Evolutionary conservation across 176 grass and related monocot genomes (phyloP).

Genomic region (Carex parvula): DNA sequence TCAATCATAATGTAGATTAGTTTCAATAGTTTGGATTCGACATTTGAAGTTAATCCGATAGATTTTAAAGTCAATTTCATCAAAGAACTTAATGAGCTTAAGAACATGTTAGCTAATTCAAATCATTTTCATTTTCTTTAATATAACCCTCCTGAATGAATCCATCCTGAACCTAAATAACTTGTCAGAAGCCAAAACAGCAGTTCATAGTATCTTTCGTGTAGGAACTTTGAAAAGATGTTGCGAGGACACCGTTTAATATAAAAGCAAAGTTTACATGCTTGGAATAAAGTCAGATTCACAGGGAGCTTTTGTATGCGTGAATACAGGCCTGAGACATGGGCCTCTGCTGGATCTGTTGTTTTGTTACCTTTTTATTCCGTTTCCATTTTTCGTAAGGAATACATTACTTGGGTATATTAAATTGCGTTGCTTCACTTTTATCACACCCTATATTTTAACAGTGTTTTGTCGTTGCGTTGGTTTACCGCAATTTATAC

Average conservation of each 20-base stretch:
- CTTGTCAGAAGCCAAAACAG: background rate
- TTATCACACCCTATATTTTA: background rate
- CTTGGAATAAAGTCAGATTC: background rate
- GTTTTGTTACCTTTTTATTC: background rate
- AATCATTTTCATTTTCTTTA: no score
- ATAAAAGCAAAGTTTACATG: background rate
- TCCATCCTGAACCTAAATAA: background rate
- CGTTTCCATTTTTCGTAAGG: background rate
- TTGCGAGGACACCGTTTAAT: no score
- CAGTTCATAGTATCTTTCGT: background rate
- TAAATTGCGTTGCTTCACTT: conserved; percentile 6
- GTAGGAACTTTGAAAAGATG: background rate
- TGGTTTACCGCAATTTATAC: background rate
- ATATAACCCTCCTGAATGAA: background rate
- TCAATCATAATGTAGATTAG: no score
- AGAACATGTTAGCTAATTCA: no score
- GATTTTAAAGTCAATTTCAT: no score
- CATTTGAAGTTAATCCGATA: no score
- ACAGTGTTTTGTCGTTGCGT: background rate
- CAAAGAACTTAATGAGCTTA: no score
- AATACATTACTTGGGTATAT: background rate
- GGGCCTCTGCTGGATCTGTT: background rate
- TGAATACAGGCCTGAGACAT: conserved; percentile 14
- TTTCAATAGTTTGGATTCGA: no score
- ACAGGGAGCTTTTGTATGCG: background rate